phyloP scores from a whole-genome alignment of 495 filamentous ascomycete species.

The Penicillium daleae region DNA sequence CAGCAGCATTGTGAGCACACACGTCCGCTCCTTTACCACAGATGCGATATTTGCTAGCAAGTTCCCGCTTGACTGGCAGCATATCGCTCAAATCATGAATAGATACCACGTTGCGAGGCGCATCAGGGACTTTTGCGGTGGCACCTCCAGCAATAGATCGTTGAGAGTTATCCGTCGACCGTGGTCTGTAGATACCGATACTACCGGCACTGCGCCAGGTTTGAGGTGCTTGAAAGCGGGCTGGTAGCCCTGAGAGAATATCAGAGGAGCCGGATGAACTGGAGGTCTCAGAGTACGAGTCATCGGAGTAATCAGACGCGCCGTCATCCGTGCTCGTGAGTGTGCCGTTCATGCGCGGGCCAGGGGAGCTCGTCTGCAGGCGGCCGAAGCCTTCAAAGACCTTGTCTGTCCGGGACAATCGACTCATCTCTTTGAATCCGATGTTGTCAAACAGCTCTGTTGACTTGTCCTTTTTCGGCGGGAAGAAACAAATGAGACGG shows the following conservation, averaged over 20 bases:
- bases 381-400: constrained; percentile 91
- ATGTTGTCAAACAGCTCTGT: constrained; percentile 64
- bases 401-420: constrained; percentile 62
- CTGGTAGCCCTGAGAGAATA: constrained; percentile 49
- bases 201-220: constrained; percentile 58
- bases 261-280: constrained; percentile 74
- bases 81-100: constrained; percentile 70
- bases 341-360: constrained; percentile 51
- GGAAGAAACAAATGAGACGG: constrained; percentile 83
- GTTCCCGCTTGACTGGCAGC: constrained; percentile 72
- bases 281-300: constrained; percentile 67
- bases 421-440: constrained; percentile 62
- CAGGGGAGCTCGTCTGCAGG: constrained; percentile 61
- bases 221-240: constrained; percentile 53
- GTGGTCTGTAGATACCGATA: constrained; percentile 48
- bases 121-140: constrained; percentile 39
- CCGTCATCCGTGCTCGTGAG: constrained; percentile 55
- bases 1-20: constrained; percentile 78
- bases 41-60: constrained; percentile 81
- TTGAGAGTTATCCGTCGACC: constrained; percentile 59
- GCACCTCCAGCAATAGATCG: constrained; percentile 53
- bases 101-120: constrained; percentile 61
- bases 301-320: constrained; percentile 62
- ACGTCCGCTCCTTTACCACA: constrained; percentile 78
- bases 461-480: constrained; percentile 75